Conservation (phyloP, 192 early-diverging fungal species). For the Gamsiella multidivaricata region DNA sequence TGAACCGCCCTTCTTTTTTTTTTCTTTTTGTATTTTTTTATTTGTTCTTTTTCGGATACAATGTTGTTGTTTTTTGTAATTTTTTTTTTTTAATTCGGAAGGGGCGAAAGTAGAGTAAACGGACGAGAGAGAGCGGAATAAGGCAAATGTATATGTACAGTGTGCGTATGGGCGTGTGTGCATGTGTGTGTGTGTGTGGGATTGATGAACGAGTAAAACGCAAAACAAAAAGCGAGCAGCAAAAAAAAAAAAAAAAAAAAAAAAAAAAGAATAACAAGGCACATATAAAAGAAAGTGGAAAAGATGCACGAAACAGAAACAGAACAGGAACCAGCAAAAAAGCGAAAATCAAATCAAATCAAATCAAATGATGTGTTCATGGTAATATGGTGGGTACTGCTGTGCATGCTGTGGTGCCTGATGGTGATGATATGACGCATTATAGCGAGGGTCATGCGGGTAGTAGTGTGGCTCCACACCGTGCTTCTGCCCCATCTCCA, state of each 20-base stretch:
- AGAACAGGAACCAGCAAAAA: conserved; percentile 16
- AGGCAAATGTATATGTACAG: not conserved
- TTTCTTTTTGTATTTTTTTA: too few relatives aligned
- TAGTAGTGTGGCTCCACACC: conserved; percentile 19
- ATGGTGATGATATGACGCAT: conserved; percentile 17
- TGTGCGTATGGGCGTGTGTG: not conserved
- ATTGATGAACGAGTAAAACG: not conserved
- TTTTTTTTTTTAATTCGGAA: too few relatives aligned
- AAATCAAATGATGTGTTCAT: conserved; percentile 14
- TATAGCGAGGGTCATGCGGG: conserved; percentile 18
- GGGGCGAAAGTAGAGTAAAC: too few relatives aligned
- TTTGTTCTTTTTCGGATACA: not conserved
- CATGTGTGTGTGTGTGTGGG: not conserved
- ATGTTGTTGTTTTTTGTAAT: too few relatives aligned
- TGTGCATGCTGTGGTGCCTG: conserved; percentile 7
- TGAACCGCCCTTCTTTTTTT: too few relatives aligned
- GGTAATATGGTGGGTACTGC: conserved; percentile 18
- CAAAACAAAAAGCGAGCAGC: not conserved
- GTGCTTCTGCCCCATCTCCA: conserved; percentile 28
- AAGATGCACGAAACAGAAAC: not conserved
- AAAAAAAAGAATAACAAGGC: conserved; percentile 7
- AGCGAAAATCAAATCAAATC: not conserved
- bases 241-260: conserved; percentile 4
- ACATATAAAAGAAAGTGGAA: conserved; percentile 9
- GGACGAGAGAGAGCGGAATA: too few relatives aligned